phyloP scores from a whole-genome alignment of 768 basidiomycete genomes.

The Boletus pseudopeckii region DNA sequence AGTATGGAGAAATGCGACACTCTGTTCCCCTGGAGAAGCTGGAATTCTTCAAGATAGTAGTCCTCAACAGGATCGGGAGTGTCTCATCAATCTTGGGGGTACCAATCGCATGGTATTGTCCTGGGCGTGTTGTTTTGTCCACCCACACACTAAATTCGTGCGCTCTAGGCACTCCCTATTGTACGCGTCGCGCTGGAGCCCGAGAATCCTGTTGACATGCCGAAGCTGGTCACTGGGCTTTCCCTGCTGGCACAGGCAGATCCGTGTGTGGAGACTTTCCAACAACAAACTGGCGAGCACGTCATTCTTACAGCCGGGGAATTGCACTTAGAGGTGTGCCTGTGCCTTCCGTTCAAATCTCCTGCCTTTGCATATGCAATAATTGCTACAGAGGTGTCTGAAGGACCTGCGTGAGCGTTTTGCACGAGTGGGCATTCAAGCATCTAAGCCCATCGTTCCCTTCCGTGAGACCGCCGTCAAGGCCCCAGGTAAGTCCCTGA shows the following conservation, averaged over 20 bases:
- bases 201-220: conserved; percentile 76
- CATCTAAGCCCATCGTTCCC: conserved; percentile 94
- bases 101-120: conserved; percentile 57
- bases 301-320: conserved; percentile 97
- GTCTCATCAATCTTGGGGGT: conserved; percentile 78
- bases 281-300: conserved; percentile 95
- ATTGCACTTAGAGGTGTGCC: conserved; percentile 83
- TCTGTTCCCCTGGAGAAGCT: conserved; percentile 63
- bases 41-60: conserved; percentile 38
- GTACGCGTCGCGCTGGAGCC: conserved; percentile 95
- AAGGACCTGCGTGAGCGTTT: conserved; percentile 96
- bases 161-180: conserved; percentile 73
- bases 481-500: conserved; percentile 51
- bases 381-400: conserved; percentile 69
- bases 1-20: conserved; percentile 86
- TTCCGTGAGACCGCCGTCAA: conserved; percentile 94
- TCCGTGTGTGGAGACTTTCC: conserved; percentile 96
- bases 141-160: not conserved
- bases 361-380: not conserved
- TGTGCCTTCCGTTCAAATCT: conserved; percentile 12
- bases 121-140: not conserved
- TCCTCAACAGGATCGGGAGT: conserved; percentile 39
- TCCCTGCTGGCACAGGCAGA: conserved; percentile 91
- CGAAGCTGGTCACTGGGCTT: conserved; percentile 81
- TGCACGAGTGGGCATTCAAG: conserved; percentile 88